Conservation (phyloP, 768 basidiomycete genomes). For the Suillus decipiens region DNA sequence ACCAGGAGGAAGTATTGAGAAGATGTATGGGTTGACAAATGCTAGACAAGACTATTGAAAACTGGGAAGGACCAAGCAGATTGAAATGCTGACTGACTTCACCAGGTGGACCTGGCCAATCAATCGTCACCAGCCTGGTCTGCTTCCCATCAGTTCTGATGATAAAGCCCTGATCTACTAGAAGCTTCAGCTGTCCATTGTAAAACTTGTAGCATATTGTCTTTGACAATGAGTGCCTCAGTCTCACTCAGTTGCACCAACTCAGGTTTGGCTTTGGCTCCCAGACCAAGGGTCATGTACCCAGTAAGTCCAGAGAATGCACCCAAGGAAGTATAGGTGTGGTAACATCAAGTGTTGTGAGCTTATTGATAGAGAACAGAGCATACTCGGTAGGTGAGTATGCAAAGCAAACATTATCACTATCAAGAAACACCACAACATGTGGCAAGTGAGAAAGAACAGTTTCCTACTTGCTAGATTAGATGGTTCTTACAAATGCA, state of each 20-base stretch:
- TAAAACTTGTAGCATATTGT: slow-evolving; percentile 56
- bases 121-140: slow-evolving; percentile 50
- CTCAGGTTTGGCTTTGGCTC: slow-evolving; percentile 70
- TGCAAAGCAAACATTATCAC: slow-evolving; percentile 66
- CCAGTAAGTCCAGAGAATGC: slow-evolving; percentile 76
- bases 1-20: slow-evolving; percentile 72
- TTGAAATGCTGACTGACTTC: slow-evolving; percentile 22
- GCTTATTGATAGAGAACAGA: slow-evolving; percentile 64
- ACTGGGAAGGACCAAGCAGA: no score
- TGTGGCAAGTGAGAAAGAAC: slow-evolving; percentile 87
- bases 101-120: slow-evolving; percentile 79
- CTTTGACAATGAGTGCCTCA: slow-evolving; percentile 74
- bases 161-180: slow-evolving; percentile 66
- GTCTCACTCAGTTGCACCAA: slow-evolving; percentile 55
- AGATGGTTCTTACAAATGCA: slow-evolving; percentile 3
- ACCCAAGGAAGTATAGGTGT: slow-evolving; percentile 62
- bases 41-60: no score
- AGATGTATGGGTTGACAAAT: slow-evolving; percentile 69
- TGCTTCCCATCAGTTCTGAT: slow-evolving; percentile 61
- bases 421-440: slow-evolving; percentile 69
- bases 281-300: slow-evolving; percentile 84
- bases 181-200: slow-evolving; percentile 7
- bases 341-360: slow-evolving; percentile 57
- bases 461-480: slow-evolving; percentile 63
- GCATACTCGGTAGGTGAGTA: slow-evolving; percentile 72